phyloP scores from a whole-genome alignment of 352 stramenopile species.

The Pythium plurisporium region DNA sequence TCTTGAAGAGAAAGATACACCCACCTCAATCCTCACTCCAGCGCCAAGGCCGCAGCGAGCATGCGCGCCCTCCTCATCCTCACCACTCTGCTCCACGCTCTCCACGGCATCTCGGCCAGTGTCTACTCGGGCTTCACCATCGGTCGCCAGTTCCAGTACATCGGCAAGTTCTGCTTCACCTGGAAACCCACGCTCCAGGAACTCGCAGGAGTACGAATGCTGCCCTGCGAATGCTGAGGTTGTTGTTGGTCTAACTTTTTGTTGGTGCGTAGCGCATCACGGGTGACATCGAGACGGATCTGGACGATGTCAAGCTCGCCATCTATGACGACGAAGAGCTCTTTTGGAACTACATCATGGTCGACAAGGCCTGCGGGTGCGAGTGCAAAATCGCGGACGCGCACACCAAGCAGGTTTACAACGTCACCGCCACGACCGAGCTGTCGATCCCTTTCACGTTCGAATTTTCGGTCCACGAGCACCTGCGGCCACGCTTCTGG shows the following conservation, averaged over 20 bases:
- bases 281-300: conserved; percentile 59
- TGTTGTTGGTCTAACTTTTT: no score
- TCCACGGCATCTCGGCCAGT: conserved; percentile 20
- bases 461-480: conserved; percentile 56
- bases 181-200: conserved; percentile 53
- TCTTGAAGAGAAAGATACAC: conserved; percentile 23
- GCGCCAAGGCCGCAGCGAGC: background rate
- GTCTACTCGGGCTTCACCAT: conserved; percentile 60
- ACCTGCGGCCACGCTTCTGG: conserved; percentile 66
- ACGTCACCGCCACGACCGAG: conserved; percentile 47
- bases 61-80: background rate
- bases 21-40: background rate
- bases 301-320: conserved; percentile 55
- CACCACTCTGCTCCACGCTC: background rate
- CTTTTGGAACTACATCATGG: conserved; percentile 80
- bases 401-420: conserved; percentile 68
- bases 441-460: conserved; percentile 53
- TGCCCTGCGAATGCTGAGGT: no score
- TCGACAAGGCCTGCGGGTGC: conserved; percentile 52
- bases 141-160: conserved; percentile 66
- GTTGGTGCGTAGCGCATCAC: conserved; percentile 38
- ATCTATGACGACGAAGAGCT: conserved; percentile 78
- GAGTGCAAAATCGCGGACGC: conserved; percentile 61
- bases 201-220: conserved; percentile 51
- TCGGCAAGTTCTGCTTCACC: conserved; percentile 83